Base-by-base conservation (phyloP, 1,284 basidiomycete species). In the Pterulicium gracile region DNA sequence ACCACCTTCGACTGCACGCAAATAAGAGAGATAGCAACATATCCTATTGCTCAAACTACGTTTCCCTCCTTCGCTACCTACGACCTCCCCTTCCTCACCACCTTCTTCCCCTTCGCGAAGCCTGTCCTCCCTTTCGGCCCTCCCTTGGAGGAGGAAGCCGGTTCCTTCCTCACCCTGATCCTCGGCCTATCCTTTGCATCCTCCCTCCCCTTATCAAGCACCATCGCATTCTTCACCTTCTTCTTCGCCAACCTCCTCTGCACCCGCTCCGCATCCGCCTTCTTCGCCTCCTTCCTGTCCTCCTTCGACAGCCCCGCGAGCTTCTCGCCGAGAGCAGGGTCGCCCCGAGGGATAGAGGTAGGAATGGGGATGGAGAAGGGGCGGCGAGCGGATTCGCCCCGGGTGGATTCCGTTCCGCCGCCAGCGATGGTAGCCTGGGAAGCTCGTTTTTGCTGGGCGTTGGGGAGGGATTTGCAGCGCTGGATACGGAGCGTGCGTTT, bases 171-270 rank as follows among this genome's bases (percentile, higher is more conserved):
- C 42, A 67, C 58, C 24, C 66, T 48, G 51, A 64, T 61, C 47
- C 69, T 61, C 46, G 66, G 66, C 47, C 68, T 63, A 23, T 68
- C 68, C 56, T 68, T 73, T 34, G 54, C 61, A 39, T 56, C 54
- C 39, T 61, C 44, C 49, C 70, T 66, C 18, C 70, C 60, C 3
- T 66, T 66, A 51, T 66, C 64, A 49, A 67, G 67, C 40, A 64
- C 70, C 56, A 84, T 63, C 19, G 65, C 61, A 49, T 68, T 71
- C 48, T 77, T 71, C 22, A 77, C 69, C 64, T 85, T 83, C 66
- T 94, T 94, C 78, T 96, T 96, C 42, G 88, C 88, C 57, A 93
- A 59, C 45, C 93, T 73, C 45, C 93, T 68, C 36, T 84, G 86
- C 41, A 90, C 70, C 36, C 93, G 79, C 46, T 88, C 86, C 0